Conservation (phyloP, 2,329 filamentous ascomycete genomes). For the Aspergillus brasiliensis region DNA sequence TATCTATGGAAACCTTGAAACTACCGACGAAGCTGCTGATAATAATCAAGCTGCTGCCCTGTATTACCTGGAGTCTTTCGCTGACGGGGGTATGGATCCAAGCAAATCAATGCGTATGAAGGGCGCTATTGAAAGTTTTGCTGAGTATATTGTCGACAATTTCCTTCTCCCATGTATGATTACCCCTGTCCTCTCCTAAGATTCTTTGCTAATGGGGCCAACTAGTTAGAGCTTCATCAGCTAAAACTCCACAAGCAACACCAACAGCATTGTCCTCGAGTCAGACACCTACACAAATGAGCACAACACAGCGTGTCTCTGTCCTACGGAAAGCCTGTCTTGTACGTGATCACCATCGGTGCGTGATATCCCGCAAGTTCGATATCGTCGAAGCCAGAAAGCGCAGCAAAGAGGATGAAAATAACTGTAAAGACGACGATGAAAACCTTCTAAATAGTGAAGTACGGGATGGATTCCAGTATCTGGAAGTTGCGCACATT, state of each 20-base stretch:
- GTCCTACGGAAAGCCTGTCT: conserved; percentile 15
- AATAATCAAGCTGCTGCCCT: neutral
- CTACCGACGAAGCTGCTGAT: neutral
- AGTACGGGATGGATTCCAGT: conserved; percentile 16
- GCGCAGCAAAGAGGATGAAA: conserved; percentile 1
- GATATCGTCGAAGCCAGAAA: conserved; percentile 9
- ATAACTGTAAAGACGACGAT: conserved; percentile 22
- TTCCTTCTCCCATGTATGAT: conserved; percentile 22
- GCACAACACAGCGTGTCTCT: conserved; percentile 12
- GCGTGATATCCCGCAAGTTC: conserved; percentile 21
- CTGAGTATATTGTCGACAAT: conserved; percentile 23
- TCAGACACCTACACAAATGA: neutral
- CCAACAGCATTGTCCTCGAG: conserved; percentile 3
- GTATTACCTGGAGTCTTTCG: neutral
- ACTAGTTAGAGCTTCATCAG: conserved; percentile 24
- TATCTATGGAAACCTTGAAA: neutral
- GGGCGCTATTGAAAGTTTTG: conserved; percentile 18
- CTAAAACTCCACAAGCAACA: conserved; percentile 24
- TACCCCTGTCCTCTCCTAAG: conserved; percentile 11
- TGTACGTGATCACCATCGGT: conserved; percentile 19
- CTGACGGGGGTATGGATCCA: neutral
- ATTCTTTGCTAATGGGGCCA: neutral
- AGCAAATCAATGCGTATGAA: neutral
- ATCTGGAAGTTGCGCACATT: conserved; percentile 27
- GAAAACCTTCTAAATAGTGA: conserved; percentile 18